Evolutionary conservation across 805 yeast species (phyloP), one percentile per base, ranked within the genome.

Genomic region (Wickerhamiella azymoides): DNA sequence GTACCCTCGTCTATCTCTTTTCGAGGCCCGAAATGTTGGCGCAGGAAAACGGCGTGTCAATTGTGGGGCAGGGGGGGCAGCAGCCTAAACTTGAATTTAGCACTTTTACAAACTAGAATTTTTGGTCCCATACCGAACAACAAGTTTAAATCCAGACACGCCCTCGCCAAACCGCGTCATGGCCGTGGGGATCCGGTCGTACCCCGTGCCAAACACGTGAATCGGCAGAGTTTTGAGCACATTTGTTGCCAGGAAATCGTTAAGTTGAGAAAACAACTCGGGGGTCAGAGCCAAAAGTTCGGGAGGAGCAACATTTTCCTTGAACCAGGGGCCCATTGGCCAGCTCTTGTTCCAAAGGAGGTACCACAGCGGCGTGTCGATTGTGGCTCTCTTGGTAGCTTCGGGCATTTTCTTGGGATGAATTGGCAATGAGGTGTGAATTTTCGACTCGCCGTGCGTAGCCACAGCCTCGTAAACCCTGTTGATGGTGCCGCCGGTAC

Each of bases 61-160:
- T n/a, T n/a, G n/a, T n/a, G n/a, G n/a, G n/a, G n/a, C n/a, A n/a
- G n/a, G n/a, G n/a, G n/a, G n/a, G n/a, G n/a, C n/a, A n/a, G n/a
- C n/a, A 9, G 30, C n/a, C 30, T 11, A 27, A 27, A 27, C 10
- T 27, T 10, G 10, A 27, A 4, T 4, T 10, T 27, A 27, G n/a
- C n/a, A 27, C 8, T 6, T 6, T 8, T 30, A 30, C 16, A 30
- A n/a, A 30, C n/a, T 30, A 30, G 33, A 30, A n/a, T 30, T 30
- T 30, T 3, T n/a, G 13, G 11, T 30, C 10, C 11, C n/a, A 10
- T 21, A 21, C 14, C 49, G 38, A 19, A 59, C 46, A 19, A 59
- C 61, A 11, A 57, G 38, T 49, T 57, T 57, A 25, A 44, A 46
- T 14, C 52, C 60, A 10, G 51, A 43, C 16, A 54, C 56, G 26